Evolutionary conservation across 306 rosid species (phyloP), one percentile per base, ranked within the genome.

Genomic region (Lathyrus aphaca): DNA sequence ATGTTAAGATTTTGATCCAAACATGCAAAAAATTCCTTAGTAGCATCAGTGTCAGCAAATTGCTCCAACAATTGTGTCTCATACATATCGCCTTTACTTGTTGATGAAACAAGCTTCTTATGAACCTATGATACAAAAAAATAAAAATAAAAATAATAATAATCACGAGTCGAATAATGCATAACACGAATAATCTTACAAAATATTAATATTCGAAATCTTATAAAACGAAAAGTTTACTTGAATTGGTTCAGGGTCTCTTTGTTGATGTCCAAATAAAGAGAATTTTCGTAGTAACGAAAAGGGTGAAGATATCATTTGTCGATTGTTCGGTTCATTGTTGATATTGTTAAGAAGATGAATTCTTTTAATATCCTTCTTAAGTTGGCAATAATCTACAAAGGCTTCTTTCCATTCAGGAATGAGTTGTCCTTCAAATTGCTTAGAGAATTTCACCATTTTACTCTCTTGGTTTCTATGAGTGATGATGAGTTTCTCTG

Each of bases 361-460:
- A 71, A 94, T 72, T 82, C 78, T 89, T 72, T 91, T 87, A 79
- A 95, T 81, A 73, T 83, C 91, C 62, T 87, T 95, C 78, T 95
- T 91, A 49, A 95, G 96, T 85, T 82, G 76, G 84, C 92, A 75
- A 60, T 95, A 95, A 83, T 95, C 97, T 12, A 95, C 97, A 78
- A 86, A 95, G 59, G 96, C 97, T 14, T 95, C 95, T 80, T 91
- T 95, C 99, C 99, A 95, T 87, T 95, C 99, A 21, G 99, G 99
- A 59, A 95, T 85, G 55, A 91, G 80, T 69, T 95, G 99, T 30
- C 85, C 92, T 35, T 95, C 97, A 75, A 95, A 95, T 42, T 95
- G 97, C 84, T 84, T 89, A n/a, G 95, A 86, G 73, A 95, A 95
- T 77, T 91, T 95, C 78, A 91, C 97, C 99, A 95, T 95, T 39